Evolutionary conservation across 805 yeast species (phyloP), one percentile per base, ranked within the genome.

Genomic region (Nakazawaea ernobii): DNA sequence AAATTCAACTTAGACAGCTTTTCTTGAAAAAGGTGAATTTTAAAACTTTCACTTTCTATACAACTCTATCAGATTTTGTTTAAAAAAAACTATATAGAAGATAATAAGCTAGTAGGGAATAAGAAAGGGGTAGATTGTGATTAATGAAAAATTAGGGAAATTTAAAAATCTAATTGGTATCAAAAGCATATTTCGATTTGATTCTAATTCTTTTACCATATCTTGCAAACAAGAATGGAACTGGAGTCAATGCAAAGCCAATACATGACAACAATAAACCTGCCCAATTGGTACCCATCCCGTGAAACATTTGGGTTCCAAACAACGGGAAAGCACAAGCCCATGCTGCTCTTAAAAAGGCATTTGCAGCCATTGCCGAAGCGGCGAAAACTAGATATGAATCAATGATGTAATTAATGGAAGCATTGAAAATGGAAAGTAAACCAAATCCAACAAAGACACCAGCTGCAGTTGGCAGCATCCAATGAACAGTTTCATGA

Each of bases 211-310:
- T 43, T 53, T 70, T 70, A 54, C 91, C 91, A 59, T 65, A 86
- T 46, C 63, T 72, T 63, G 71, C 69, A 59, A 86, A 84, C 42
- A 82, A 59, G 48, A 86, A 58, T 9, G 95, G 95, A 46, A 86
- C 86, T 0, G 89, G 85, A 27, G 77, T 63, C 66, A 87, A 59
- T 1, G 66, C 70, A 2, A 70, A 65, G 0, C 83, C 80, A 45
- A 86, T 69, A 46, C 81, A 69, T 13, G 90, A 90, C 36, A 87
- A 59, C 26, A 86, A 60, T 28, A 86, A 68, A 49, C 91, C 90
- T 1, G 94, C 92, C 91, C 92, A 86, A 55, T 85, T 80, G 30
- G 73, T 73, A 33, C 87, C 86, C 77, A 86, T 73, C 49, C 71
- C 72, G 27, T 69, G 62, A 64, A 86, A 85, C 91, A 87, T 82